A percentile compares a stretch with the other conserved stretches of the same genome.
Conservation (phyloP, 441 rosid species). For the Metrosideros polymorpha region DNA sequence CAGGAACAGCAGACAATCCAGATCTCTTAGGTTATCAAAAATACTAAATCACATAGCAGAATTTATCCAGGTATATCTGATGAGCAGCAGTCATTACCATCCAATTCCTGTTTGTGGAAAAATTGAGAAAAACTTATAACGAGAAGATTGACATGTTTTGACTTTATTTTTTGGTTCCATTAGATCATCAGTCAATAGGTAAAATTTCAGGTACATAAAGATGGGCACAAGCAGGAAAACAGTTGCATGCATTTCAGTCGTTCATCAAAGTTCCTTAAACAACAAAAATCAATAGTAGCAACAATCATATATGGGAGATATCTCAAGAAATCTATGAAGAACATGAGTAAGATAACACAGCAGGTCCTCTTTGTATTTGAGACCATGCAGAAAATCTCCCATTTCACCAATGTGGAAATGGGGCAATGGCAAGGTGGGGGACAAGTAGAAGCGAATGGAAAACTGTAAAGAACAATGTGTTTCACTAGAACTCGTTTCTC, state of each 20-base stretch:
- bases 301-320: background rate
- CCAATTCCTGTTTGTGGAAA: background rate
- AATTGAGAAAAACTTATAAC: background rate
- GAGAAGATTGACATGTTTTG: background rate
- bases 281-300: background rate
- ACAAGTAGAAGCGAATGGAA: background rate
- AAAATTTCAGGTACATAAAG: background rate
- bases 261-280: background rate
- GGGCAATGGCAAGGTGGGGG: background rate
- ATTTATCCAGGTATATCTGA: background rate
- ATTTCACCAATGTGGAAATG: background rate
- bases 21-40: background rate
- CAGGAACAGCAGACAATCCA: background rate
- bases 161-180: background rate
- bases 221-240: background rate
- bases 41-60: background rate
- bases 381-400: background rate
- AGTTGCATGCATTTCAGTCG: background rate
- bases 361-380: background rate
- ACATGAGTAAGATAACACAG: background rate
- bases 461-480: background rate
- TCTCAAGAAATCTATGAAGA: background rate
- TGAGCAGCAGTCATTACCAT: background rate
- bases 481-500: background rate
- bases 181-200: background rate